These are phyloP conservation scores for Acorus calamus DNA, from an alignment of 106 monocot species.

Conservation along the genomic window DNA sequence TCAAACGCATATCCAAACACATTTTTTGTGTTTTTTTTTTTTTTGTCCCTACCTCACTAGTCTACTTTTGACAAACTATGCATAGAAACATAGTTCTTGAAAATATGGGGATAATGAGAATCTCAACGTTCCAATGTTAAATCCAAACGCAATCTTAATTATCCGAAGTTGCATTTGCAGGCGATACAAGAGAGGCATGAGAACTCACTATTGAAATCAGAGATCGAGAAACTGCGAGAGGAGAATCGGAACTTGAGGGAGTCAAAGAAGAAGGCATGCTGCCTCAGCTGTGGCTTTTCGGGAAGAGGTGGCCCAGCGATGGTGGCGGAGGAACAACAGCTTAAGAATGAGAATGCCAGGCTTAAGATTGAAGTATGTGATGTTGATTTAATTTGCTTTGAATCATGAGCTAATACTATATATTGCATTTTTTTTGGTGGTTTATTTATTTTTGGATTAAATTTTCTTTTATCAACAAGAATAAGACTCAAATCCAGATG, in stretches of 20 bases:
- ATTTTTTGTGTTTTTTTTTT: not conserved
- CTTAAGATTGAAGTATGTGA: constrained; percentile 47
- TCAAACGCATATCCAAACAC: not conserved
- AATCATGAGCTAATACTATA: too few relatives aligned
- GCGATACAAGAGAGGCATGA: constrained; percentile 70
- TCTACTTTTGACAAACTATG: too few relatives aligned
- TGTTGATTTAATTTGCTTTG: not conserved
- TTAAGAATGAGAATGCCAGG: constrained; percentile 44
- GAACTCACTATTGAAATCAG: constrained; percentile 57
- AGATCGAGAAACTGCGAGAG: constrained; percentile 56
- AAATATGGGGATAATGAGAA: not conserved
- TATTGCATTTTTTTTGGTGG: too few relatives aligned
- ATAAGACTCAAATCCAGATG: too few relatives aligned
- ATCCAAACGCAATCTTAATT: too few relatives aligned
- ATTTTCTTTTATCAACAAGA: too few relatives aligned
- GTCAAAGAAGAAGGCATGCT: constrained; percentile 32
- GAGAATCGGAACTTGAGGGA: constrained; percentile 47
- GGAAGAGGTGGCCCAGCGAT: constrained; percentile 12
- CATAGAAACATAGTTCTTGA: not conserved
- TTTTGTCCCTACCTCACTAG: not conserved
- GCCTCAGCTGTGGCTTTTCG: constrained; percentile 33
- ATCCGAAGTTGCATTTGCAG: constrained; percentile 9
- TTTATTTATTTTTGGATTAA: too few relatives aligned
- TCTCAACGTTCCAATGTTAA: too few relatives aligned
- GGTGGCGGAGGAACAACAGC: constrained; percentile 29